phyloP scores from a whole-genome alignment of 257 asterid genomes.

The Agastache rugosa region DNA sequence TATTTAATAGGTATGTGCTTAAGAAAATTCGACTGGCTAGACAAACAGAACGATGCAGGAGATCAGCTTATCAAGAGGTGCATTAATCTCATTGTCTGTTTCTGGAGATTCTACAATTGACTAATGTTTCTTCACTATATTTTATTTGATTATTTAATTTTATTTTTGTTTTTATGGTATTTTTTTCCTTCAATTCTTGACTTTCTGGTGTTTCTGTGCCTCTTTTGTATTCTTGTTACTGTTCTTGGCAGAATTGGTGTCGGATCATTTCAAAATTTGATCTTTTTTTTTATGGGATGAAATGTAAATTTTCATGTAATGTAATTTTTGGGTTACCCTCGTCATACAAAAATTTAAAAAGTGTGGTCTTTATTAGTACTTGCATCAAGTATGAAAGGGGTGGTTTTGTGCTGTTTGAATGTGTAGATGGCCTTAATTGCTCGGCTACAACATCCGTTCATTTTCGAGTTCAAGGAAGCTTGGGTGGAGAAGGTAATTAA shows the following conservation, averaged over 20 bases:
- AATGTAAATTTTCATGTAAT: neutral
- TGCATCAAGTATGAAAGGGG: slow-evolving; percentile 23
- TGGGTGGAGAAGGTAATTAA: slow-evolving; percentile 97
- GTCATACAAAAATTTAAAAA: no score
- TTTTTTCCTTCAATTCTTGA: neutral
- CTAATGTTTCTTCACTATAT: neutral
- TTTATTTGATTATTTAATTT: slow-evolving; percentile 8
- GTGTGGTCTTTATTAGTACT: neutral
- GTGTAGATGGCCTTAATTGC: slow-evolving; percentile 94
- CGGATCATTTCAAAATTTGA: slow-evolving; percentile 12
- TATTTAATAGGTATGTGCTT: slow-evolving; percentile 74
- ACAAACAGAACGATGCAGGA: slow-evolving; percentile 96
- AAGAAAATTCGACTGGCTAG: slow-evolving; percentile 97
- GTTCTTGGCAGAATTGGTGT: slow-evolving; percentile 16
- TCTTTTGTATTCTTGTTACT: slow-evolving; percentile 19
- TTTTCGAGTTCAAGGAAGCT: slow-evolving; percentile 96
- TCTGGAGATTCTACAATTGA: slow-evolving; percentile 24
- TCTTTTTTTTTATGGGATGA: slow-evolving; percentile 21
- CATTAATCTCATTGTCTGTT: slow-evolving; percentile 25
- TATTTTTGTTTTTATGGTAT: neutral
- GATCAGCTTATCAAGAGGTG: slow-evolving; percentile 99
- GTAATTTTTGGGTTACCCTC: neutral
- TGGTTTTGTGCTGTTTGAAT: slow-evolving; percentile 36
- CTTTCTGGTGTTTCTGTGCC: neutral
- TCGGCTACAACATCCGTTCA: slow-evolving; percentile 80